phyloP scores from a whole-genome alignment of 1,284 basidiomycete species.

The Cutaneotrichosporon cavernicola region DNA sequence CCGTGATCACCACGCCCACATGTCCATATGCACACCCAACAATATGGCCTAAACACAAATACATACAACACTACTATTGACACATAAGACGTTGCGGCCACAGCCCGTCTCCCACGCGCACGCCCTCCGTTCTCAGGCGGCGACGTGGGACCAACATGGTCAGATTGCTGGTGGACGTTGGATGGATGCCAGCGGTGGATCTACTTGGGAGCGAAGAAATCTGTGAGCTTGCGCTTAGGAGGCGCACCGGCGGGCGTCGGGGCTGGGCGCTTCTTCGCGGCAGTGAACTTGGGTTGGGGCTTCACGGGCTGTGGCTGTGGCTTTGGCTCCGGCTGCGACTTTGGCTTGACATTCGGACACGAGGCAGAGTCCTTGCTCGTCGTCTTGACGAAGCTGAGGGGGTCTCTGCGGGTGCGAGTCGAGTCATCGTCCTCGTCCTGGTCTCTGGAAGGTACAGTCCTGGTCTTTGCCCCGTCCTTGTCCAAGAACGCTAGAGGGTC shows the following conservation, averaged over 20 bases:
- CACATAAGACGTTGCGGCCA: too few relatives aligned
- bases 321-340: neutral
- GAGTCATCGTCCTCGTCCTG: neutral
- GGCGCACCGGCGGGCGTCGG: neutral
- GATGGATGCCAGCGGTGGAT: neutral
- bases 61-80: too few relatives aligned
- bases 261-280: neutral
- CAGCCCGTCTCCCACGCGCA: too few relatives aligned
- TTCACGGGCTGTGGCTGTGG: neutral
- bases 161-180: neutral
- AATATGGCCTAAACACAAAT: too few relatives aligned
- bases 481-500: conserved; percentile 10
- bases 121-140: too few relatives aligned
- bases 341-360: neutral
- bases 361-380: neutral
- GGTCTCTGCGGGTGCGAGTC: neutral
- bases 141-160: neutral
- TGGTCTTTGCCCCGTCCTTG: neutral
- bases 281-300: neutral
- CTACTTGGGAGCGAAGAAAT: conserved; percentile 10
- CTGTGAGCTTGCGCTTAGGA: conserved; percentile 3
- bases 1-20: too few relatives aligned
- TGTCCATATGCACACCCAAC: too few relatives aligned
- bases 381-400: neutral
- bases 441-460: too few relatives aligned